These are phyloP conservation scores for Calendula officinalis DNA, from an alignment of 129 eudicot species.

Conservation along the genomic window DNA sequence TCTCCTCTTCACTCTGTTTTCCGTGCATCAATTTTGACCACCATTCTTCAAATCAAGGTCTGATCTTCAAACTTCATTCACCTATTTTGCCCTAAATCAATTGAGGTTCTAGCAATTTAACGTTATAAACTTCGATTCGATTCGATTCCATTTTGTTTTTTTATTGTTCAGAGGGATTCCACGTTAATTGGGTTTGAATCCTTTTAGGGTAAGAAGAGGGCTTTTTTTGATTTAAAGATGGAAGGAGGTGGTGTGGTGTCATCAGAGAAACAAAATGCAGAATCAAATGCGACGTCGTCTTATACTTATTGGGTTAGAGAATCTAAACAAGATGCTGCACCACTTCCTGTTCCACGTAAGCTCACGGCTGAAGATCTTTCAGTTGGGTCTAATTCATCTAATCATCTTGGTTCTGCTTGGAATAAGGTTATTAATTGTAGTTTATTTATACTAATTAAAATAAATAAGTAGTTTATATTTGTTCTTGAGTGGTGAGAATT, in stretches of 20 bases:
- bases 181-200: conserved; percentile 2
- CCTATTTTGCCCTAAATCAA: background rate
- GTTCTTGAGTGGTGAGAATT: too few species aligned
- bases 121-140: background rate
- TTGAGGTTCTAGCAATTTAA: background rate
- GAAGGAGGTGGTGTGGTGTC: conserved; percentile 57
- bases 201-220: background rate
- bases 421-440: conserved; percentile 44
- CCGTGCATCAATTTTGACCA: conserved; percentile 19
- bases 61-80: background rate
- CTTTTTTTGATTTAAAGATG: conserved; percentile 16
- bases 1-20: conserved; percentile 17
- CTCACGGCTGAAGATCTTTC: conserved; percentile 50
- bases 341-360: conserved; percentile 79
- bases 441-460: background rate
- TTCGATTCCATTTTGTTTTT: background rate
- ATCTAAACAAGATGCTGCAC: conserved; percentile 71
- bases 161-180: conserved; percentile 4
- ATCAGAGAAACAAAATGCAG: conserved; percentile 47
- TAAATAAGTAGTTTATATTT: too few species aligned
- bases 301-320: conserved; percentile 88
- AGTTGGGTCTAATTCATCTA: conserved; percentile 36
- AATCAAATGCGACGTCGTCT: conserved; percentile 43
- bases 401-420: conserved; percentile 98
- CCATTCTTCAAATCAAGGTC: conserved; percentile 8